Evolutionary conservation across 371 early-diverging fungal species (phyloP), one percentile per base, ranked within the genome.

Genomic region (Chytridium lagenaria): DNA sequence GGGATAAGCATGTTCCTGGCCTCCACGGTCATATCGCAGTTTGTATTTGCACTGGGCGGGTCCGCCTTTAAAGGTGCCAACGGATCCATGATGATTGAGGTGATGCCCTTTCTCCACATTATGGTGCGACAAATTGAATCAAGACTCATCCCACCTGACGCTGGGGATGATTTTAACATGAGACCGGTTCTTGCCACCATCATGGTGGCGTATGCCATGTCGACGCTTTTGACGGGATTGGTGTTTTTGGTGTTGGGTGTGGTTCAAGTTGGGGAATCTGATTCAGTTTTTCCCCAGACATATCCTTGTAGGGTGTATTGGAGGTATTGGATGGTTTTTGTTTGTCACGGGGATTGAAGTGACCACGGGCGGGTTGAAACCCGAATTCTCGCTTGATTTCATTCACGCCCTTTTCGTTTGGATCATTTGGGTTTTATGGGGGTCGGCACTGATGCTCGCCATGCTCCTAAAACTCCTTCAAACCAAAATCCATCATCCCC

Each of bases 71-170:
- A 89, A 36, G 96, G 96, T 50, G 98, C 92, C 2, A 94, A 93
- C 78, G 97, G 96, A 70, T 91, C 92, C 69, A 96, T 96, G 95
- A 96, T 96, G 91, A 93, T 98, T 73, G 97, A 96, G 86, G 92
- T 92, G 77, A 90, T 97, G 36, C 96, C 97, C 1, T 96, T 96
- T 79, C 80, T 97, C 55, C 93, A 98, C 79, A 88, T 92, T 59
- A 96, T 98, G 85, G 91, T 90, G 40, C 28, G 61, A 40, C 90
- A 86, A 15, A 90, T 96, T 55, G 87, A 91, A 2, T 10, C 15
- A 15, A 3, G 23, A 30, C 3, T 49, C 16, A 51, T 64, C 31
- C 37, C 63, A 31, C 12, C 55, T 1, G 34, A 26, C 19, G 19
- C 59, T 30, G 50, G n/a, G 30, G 76, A 68, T 19, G 80, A 79